Percentiles rank a stretch among this genome's conserved stretches.
Evolutionary conservation across 2,329 filamentous ascomycete genomes (phyloP).

Genomic region (Colletotrichum costaricense): DNA sequence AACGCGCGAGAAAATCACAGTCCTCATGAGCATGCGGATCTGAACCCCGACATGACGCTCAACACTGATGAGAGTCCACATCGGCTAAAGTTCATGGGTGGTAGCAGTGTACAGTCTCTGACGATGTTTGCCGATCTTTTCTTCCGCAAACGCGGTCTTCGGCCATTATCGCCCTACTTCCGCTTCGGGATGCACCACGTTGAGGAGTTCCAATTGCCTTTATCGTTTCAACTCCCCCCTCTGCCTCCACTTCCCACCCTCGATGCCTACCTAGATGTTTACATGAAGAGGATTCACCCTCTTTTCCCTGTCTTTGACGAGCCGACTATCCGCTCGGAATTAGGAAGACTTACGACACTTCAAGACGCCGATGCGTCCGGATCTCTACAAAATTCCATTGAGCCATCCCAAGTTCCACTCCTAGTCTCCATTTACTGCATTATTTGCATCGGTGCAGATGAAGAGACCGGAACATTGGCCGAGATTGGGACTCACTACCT

Average conservation of each 20-base stretch:
- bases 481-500: slow-evolving; percentile 33
- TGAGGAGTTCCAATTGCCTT: slow-evolving; percentile 39
- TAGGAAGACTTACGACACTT: slow-evolving; percentile 10
- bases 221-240: slow-evolving; percentile 29
- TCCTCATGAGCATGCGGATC: slow-evolving; percentile 12
- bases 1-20: slow-evolving; percentile 16
- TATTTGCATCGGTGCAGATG: slow-evolving; percentile 38
- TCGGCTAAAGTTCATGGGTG: slow-evolving; percentile 38
- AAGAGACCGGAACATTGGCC: slow-evolving; percentile 25
- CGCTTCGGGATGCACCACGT: slow-evolving; percentile 39
- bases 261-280: slow-evolving; percentile 29
- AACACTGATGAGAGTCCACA: slow-evolving; percentile 40
- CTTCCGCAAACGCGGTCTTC: slow-evolving; percentile 37
- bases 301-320: slow-evolving; percentile 39
- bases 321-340: slow-evolving; percentile 26
- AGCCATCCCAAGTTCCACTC: slow-evolving; percentile 9
- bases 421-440: slow-evolving; percentile 36
- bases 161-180: slow-evolving; percentile 37
- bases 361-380: background rate
- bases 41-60: slow-evolving; percentile 39
- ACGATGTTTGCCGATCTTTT: slow-evolving; percentile 40
- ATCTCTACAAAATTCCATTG: background rate
- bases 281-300: slow-evolving; percentile 38
- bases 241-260: slow-evolving; percentile 28
- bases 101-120: slow-evolving; percentile 40